Base-by-base conservation (phyloP, 371 early-diverging fungal species). In the Batrachochytrium dendrobatidis region DNA sequence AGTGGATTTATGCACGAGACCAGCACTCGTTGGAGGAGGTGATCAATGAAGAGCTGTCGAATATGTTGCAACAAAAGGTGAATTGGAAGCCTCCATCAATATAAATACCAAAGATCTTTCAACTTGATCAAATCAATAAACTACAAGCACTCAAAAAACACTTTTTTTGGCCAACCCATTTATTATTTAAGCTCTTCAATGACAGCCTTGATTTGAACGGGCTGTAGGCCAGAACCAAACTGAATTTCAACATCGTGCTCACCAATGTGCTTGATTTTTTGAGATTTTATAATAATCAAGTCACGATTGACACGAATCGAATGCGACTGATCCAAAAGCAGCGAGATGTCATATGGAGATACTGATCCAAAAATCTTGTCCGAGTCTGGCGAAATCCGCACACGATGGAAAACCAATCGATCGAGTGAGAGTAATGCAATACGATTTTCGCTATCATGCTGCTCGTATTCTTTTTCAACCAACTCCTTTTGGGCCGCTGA, bases 1-100 rank as follows among this genome's bases (percentile, higher is more conserved):
- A 68, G 35, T 94, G 94, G 94, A 84, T 89, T 60, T 88, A 89
- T 65, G 65, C 67, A 20, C 79, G 89, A 12, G 85, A 83, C 43
- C 75, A 79, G 39, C 80, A 83, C 49, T 79, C 82, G 6, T 65
- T 92, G 46, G 83, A 86, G 34, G 78, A 76, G 29, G 57, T 92
- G 15, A 70, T 92, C 25, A 81, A 81, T 48, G 61, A 65, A 2
- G 92, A 92, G 72, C 71, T 91, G 54, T 72, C 82, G 8, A 22
- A 46, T 22, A 5, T 46, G 48, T 28, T 46, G 24, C 24, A 17
- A 8, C 8, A 18, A 4, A 18, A 46, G 5, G 18, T 46, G 4
- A 28, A 4, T 4, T 39, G 39, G 39, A 39, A 39, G 39, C 39
- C 39, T 12, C 39, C 39, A 12, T 12, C 15, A n/a, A 12, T 39